phyloP scores from a whole-genome alignment of 2,329 filamentous ascomycete species.

The Trichoderma breve region DNA sequence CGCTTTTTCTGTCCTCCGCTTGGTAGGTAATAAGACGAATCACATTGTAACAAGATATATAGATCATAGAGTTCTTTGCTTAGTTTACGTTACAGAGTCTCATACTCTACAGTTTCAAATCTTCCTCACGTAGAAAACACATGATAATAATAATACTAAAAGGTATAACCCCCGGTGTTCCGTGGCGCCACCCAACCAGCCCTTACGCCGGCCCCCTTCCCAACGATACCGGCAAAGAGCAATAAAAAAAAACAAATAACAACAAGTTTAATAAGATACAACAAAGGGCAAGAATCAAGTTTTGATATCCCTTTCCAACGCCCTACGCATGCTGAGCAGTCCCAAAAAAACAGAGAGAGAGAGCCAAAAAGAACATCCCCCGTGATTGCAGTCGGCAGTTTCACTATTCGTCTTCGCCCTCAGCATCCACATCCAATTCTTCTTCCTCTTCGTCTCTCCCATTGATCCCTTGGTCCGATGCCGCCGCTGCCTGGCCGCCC shows the following conservation, averaged over 20 bases:
- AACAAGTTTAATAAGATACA: not conserved
- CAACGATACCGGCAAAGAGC: not conserved
- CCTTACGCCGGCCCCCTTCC: slow-evolving; percentile 21
- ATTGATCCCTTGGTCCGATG: not conserved
- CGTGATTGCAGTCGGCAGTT: slow-evolving; percentile 26
- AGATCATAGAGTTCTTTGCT: not conserved
- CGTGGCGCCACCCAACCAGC: slow-evolving; percentile 26
- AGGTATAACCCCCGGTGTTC: slow-evolving; percentile 13
- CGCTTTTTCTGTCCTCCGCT: too few species aligned
- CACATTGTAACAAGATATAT: not conserved
- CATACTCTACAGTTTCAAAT: not conserved
- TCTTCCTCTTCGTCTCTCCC: not conserved
- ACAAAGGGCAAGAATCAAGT: not conserved
- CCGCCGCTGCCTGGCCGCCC: slow-evolving; percentile 21
- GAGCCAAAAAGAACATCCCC: not conserved
- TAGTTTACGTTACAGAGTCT: not conserved
- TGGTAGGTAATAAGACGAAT: too few species aligned
- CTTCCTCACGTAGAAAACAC: not conserved
- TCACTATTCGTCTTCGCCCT: slow-evolving; percentile 35
- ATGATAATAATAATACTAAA: not conserved
- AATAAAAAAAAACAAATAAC: not conserved
- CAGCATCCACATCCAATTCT: slow-evolving; percentile 33
- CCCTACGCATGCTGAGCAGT: not conserved
- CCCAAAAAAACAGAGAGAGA: not conserved
- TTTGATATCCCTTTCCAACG: not conserved